Evolutionary conservation across 2,329 filamentous ascomycete genomes (phyloP).

Genomic region (Fusarium hainanense): DNA sequence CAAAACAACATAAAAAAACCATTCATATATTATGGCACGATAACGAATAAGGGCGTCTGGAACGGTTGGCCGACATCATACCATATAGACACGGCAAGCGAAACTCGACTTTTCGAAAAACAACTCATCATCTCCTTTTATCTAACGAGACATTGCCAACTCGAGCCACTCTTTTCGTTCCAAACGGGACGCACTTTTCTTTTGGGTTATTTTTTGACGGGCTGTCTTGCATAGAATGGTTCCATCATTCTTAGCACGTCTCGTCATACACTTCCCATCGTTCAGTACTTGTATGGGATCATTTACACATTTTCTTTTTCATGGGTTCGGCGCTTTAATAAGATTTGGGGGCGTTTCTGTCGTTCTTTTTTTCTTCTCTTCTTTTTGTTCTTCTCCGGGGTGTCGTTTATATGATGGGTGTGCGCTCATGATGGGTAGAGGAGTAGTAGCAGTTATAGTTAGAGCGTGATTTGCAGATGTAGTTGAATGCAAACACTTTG

Average conservation of each 20-base stretch:
- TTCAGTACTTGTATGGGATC: constrained; percentile 8
- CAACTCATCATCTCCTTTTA: constrained; percentile 32
- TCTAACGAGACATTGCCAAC: constrained; percentile 31
- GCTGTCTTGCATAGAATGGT: constrained; percentile 17
- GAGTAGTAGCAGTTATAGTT: constrained; percentile 7
- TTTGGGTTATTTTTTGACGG: constrained; percentile 33
- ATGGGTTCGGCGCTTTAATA: constrained; percentile 47
- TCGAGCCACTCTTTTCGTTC: constrained; percentile 32
- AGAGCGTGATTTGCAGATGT: constrained; percentile 38
- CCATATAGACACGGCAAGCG: constrained; percentile 51
- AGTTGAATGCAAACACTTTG: constrained; percentile 44
- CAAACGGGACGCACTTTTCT: constrained; percentile 31
- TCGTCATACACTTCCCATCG: constrained; percentile 5
- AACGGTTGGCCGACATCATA: constrained; percentile 38
- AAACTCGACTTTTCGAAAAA: constrained; percentile 26
- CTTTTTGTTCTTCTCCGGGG: constrained; percentile 19
- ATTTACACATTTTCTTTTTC: constrained; percentile 33
- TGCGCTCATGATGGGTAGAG: constrained; percentile 39
- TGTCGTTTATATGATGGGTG: constrained; percentile 30
- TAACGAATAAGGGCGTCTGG: constrained; percentile 43
- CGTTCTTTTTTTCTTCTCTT: constrained; percentile 18
- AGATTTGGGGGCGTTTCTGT: constrained; percentile 40
- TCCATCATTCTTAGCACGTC: neutral
- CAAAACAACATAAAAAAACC: constrained; percentile 41
- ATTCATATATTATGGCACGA: constrained; percentile 44